Evolutionary conservation across 139 green algal species (phyloP), one percentile per base, ranked within the genome.

Genomic region (Picochlorum sp.): DNA sequence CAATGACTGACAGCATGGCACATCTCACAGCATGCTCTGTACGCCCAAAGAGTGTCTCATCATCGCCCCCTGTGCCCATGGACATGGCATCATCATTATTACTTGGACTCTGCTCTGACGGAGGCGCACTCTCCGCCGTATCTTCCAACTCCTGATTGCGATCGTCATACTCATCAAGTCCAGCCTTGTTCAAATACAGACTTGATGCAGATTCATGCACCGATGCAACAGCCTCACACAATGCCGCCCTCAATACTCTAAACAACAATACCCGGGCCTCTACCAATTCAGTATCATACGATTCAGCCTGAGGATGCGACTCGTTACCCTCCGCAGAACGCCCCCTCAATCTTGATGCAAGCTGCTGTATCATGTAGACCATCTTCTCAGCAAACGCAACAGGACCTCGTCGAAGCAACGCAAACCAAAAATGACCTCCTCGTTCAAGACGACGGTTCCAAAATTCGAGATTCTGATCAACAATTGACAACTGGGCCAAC

Each of bases 331-430:
- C 26, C 75, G 30, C 49, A 68, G 65, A 26, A 30, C 15, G 7
- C 45, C 30, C 47, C 16, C 18, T 26, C 16, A 54, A 7, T 10
- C 47, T 8, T 54, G 11, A 13, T 21, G 47, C 10, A 64, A 57
- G 34, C 11, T 44, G 68, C 16, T 47, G n/a, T 4, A 52, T 18
- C 18, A 76, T 45, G 20, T 85, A 30, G 9, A 54, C 9, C 14
- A 83, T 37, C n/a, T 71, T 71, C 56, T 70, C 44, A n/a, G n/a
- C 37, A 62, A 84, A 84, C 9, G 44, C 63, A 10, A 62, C 23
- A 23, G 77, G 77, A 5, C 77, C 80, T 52, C 69, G 64, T 1
- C 57, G 67, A 31, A 86, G 52, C 58, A 86, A 57, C 63, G 69
- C 54, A 66, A 73, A 72, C 51, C 70, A 63, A n/a, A 75, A 68